phyloP scores from a whole-genome alignment of 441 rosid genomes.

The Syzygium syzygioides region DNA sequence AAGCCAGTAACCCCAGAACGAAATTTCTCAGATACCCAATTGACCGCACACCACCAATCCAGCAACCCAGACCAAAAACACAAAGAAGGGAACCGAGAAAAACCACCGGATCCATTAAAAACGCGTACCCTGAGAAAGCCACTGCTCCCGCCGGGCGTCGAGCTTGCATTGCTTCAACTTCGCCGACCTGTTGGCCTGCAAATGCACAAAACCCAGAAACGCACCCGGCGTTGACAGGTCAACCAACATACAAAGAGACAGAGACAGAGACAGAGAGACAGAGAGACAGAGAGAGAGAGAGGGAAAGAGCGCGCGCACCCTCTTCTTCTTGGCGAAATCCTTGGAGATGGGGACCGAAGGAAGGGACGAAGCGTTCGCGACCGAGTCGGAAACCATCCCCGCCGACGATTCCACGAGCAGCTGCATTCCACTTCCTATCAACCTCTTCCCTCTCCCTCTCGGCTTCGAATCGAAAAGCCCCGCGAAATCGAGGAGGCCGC shows the following conservation, averaged over 20 bases:
- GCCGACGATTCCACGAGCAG: neutral
- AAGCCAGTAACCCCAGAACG: neutral
- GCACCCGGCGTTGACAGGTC: neutral
- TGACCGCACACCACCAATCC: neutral
- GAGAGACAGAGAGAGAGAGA: neutral
- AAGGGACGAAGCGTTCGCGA: conserved; percentile 32
- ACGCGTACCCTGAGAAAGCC: conserved; percentile 85
- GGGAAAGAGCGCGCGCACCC: conserved; percentile 30
- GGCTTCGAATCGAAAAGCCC: neutral
- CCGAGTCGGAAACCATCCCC: conserved; percentile 65
- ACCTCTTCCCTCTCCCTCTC: neutral
- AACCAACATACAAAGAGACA: neutral
- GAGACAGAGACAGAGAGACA: neutral
- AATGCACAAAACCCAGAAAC: neutral
- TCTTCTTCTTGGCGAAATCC: conserved; percentile 67
- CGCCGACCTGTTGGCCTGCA: conserved; percentile 78
- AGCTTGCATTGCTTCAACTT: conserved; percentile 93
- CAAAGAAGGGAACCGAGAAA: neutral
- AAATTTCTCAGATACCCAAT: neutral
- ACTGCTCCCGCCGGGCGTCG: conserved; percentile 93
- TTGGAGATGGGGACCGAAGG: conserved; percentile 38
- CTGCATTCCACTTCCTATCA: neutral
- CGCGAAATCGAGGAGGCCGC: neutral
- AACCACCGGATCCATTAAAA: neutral
- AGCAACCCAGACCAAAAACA: neutral